Conservation (phyloP, 768 basidiomycete genomes). For the Tylopilus plumbeoviolaceoides region DNA sequence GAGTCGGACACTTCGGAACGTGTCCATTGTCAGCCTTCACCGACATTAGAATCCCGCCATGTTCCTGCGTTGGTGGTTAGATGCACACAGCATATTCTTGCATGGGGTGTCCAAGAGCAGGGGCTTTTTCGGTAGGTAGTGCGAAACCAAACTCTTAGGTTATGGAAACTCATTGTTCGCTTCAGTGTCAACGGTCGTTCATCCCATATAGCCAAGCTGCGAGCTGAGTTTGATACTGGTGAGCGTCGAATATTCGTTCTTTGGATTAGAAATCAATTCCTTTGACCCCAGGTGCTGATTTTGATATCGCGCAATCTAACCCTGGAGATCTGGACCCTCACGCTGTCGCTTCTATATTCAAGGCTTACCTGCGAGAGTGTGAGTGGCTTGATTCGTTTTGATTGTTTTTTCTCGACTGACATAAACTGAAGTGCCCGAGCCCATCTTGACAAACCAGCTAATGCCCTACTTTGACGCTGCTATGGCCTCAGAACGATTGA, state of each 20-base stretch:
- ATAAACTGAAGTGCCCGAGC: constrained; percentile 67
- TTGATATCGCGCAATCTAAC: constrained; percentile 69
- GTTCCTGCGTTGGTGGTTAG: constrained; percentile 77
- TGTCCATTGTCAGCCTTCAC: constrained; percentile 18
- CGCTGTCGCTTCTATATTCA: constrained; percentile 89
- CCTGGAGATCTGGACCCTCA: constrained; percentile 93
- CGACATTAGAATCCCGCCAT: constrained; percentile 43
- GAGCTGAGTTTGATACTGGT: constrained; percentile 81
- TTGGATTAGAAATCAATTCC: constrained; percentile 4
- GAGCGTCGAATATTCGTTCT: constrained; percentile 16
- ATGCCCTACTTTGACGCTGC: constrained; percentile 77
- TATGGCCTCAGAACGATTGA: constrained; percentile 49
- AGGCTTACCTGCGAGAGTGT: constrained; percentile 91
- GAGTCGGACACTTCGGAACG: not conserved
- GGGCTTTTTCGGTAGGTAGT: constrained; percentile 73
- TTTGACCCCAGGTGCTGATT: constrained; percentile 66
- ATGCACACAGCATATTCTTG: constrained; percentile 76
- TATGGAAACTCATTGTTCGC: constrained; percentile 7
- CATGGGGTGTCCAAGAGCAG: constrained; percentile 84
- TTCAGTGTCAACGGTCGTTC: constrained; percentile 77
- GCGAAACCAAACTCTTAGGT: not conserved
- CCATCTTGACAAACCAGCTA: constrained; percentile 72
- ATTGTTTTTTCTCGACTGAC: constrained; percentile 3
- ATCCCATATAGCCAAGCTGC: constrained; percentile 70
- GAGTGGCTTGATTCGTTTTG: constrained; percentile 33